These are phyloP conservation scores for Orbilia brochopaga DNA, from an alignment of 2,329 filamentous ascomycete genomes.

Conservation along the genomic window DNA sequence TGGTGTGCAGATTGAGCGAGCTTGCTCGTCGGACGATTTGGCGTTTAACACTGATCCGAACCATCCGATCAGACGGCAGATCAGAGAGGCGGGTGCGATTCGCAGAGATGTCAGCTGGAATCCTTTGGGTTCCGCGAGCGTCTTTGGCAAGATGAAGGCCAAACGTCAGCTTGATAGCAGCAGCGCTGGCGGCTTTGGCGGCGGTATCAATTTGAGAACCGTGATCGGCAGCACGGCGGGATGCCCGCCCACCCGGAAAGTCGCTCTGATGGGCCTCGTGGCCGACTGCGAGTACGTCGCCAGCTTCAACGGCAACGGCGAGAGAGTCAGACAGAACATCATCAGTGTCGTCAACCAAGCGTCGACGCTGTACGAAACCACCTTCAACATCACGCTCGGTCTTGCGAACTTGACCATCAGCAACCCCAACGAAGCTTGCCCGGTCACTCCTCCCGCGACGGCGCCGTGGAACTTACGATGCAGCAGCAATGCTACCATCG, in stretches of 20 bases:
- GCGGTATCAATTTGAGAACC: slow-evolving; percentile 75
- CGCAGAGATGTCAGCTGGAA: slow-evolving; percentile 68
- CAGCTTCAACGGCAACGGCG: slow-evolving; percentile 66
- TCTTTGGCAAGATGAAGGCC: slow-evolving; percentile 68
- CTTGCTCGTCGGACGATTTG: slow-evolving; percentile 77
- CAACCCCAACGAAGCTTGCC: slow-evolving; percentile 69
- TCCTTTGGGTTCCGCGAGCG: slow-evolving; percentile 19
- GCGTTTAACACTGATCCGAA: slow-evolving; percentile 76
- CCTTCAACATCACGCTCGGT: slow-evolving; percentile 93
- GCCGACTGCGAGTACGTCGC: slow-evolving; percentile 89
- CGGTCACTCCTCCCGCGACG: slow-evolving; percentile 68
- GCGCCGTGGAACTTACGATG: slow-evolving; percentile 87
- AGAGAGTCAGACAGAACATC: slow-evolving; percentile 72
- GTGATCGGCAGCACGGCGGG: slow-evolving; percentile 83
- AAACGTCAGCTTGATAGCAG: slow-evolving; percentile 72
- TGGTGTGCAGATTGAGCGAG: slow-evolving; percentile 59
- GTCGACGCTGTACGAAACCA: slow-evolving; percentile 79
- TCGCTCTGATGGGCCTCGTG: slow-evolving; percentile 88
- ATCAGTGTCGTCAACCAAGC: slow-evolving; percentile 84
- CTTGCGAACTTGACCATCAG: slow-evolving; percentile 84
- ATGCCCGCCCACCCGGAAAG: slow-evolving; percentile 86
- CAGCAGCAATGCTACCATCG: slow-evolving; percentile 67
- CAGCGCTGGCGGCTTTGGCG: slow-evolving; percentile 73
- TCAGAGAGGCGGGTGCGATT: slow-evolving; percentile 65
- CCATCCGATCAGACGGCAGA: slow-evolving; percentile 66